phyloP scores from a whole-genome alignment of 352 stramenopile genomes.

The Pythium guiyangense region DNA sequence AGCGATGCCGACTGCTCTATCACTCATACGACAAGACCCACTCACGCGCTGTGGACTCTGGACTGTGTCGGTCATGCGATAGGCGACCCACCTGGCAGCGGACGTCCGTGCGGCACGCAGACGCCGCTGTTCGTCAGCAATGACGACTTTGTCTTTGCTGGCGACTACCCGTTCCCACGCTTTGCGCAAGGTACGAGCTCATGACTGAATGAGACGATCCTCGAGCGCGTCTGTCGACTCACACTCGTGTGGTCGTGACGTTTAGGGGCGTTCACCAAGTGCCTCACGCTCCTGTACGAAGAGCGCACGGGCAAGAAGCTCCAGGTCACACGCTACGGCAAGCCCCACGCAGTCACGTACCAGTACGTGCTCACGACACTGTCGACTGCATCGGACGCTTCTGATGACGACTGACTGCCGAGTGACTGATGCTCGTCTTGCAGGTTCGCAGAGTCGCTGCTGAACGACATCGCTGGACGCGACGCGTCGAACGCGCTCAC shows the following conservation, averaged over 20 bases:
- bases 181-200: constrained; percentile 63
- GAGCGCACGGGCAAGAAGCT: constrained; percentile 55
- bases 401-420: not conserved
- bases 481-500: constrained; percentile 32
- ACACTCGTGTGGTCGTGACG: not conserved
- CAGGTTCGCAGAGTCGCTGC: constrained; percentile 65
- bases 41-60: not conserved
- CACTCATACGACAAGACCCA: not conserved
- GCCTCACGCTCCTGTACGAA: constrained; percentile 71
- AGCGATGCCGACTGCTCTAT: not conserved
- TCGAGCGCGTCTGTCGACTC: constrained; percentile 1
- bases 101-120: constrained; percentile 38
- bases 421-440: not conserved
- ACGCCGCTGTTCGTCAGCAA: constrained; percentile 84
- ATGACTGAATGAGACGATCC: too few species aligned
- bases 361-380: constrained; percentile 29
- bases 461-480: constrained; percentile 49
- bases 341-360: constrained; percentile 82
- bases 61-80: not conserved
- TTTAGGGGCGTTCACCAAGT: constrained; percentile 67
- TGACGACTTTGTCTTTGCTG: constrained; percentile 87
- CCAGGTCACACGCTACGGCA: constrained; percentile 78
- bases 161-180: constrained; percentile 73
- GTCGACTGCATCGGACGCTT: too few species aligned
- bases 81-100: constrained; percentile 67